Base-by-base conservation (phyloP, 2,329 filamentous ascomycete genomes). In the Myriosclerotinia duriaeana region DNA sequence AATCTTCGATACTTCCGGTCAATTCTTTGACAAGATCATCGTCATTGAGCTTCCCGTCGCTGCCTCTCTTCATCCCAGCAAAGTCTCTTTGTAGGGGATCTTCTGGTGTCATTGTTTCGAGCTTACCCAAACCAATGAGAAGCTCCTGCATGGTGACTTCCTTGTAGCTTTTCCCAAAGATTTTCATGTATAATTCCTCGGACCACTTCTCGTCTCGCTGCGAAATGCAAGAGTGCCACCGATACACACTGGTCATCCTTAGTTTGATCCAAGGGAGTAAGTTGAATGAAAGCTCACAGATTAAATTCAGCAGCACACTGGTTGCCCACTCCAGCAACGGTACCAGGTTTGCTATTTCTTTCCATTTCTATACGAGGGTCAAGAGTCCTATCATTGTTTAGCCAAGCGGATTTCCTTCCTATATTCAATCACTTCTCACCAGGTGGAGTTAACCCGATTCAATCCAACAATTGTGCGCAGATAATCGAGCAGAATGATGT, bases 221-320 rank as follows among this genome's bases (percentile, higher is more conserved):
- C 52, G 82, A 84, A 71, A 94, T 91, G 72, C 88, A 87, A 5
- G 90, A 91, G 79, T 95, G 92, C 91, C 91, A 95, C 68, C 92
- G 84, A 76, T 96, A 96, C 70, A 90, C 89, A 8, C 65, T 67
- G 38, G 15, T 30, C 26, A 46, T 0, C 20, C 11, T 64, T 20
- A 64, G 53, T 34, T 34, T 34, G 11, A 22, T 53, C 12, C 17
- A 5, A 20, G 36, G 1, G 9, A 17, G 14, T 38, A 36, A 15
- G 12, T 2, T 34, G 34, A n/a, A 15, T 9, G 11, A 48, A 12
- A 5, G 40, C 60, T 56, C 40, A 53, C 48, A 96, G 83, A 75
- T 95, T 95, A 81, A 96, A 96, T 79, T 96, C 92, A 11, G 89
- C 90, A 0, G 90, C 93, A 11, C 93, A 90, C 71, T 90, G 87